These are phyloP conservation scores for Pichia occidentalis DNA, from an alignment of 805 yeast genomes.

Conservation along the genomic window DNA sequence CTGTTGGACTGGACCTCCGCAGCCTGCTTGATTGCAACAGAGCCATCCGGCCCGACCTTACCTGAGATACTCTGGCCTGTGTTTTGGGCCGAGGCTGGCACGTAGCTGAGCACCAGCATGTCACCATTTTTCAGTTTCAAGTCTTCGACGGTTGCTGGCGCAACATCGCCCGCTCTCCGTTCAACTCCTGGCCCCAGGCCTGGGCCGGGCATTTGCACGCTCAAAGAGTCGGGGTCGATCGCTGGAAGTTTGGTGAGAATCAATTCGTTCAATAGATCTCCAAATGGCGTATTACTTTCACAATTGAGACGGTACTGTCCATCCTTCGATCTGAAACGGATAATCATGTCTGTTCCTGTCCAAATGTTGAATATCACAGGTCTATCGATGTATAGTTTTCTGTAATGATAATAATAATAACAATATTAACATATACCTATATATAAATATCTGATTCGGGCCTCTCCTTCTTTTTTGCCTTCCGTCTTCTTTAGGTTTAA, in stretches of 20 bases:
- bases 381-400: too few species aligned
- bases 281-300: slow-evolving; percentile 15
- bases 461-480: too few species aligned
- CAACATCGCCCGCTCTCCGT: background rate
- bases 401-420: too few species aligned
- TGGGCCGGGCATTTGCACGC: too few species aligned
- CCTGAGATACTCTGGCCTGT: slow-evolving; percentile 12
- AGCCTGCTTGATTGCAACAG: slow-evolving; percentile 9
- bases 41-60: slow-evolving; percentile 5
- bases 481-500: too few species aligned
- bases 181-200: background rate
- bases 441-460: too few species aligned
- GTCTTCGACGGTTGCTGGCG: slow-evolving; percentile 27
- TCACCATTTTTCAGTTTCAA: slow-evolving; percentile 56
- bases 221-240: slow-evolving; percentile 8
- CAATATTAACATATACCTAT: too few species aligned
- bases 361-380: too few species aligned
- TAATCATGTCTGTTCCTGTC: too few species aligned
- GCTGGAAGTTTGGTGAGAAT: slow-evolving; percentile 28
- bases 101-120: slow-evolving; percentile 42
- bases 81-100: slow-evolving; percentile 6
- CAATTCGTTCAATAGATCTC: slow-evolving; percentile 23
- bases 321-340: slow-evolving; percentile 76
- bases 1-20: slow-evolving; percentile 16
- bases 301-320: slow-evolving; percentile 69